phyloP scores from a whole-genome alignment of 495 filamentous ascomycete species.

The Penicillium nucicola region DNA sequence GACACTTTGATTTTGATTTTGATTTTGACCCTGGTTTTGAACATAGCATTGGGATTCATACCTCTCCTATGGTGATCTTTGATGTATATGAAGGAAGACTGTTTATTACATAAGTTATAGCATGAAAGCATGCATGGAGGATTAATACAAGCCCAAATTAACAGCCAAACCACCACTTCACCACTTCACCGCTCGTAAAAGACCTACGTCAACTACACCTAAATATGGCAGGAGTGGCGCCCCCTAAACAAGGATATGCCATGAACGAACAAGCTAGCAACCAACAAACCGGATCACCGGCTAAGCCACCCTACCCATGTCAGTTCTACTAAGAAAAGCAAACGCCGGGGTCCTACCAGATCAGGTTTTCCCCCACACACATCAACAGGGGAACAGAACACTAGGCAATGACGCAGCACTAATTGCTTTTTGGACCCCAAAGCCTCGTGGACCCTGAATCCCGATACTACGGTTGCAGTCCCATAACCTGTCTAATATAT shows the following conservation, averaged over 20 bases:
- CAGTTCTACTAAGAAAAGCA: background rate
- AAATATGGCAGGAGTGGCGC: no score
- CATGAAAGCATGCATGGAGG: background rate
- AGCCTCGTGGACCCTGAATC: slow-evolving; percentile 2
- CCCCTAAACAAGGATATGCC: no score
- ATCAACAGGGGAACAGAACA: background rate
- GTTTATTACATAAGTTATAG: background rate
- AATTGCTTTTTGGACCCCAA: slow-evolving; percentile 2
- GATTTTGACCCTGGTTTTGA: background rate
- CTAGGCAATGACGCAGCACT: background rate
- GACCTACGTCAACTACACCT: no score
- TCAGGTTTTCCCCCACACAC: no score
- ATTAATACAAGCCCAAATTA: background rate
- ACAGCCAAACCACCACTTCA: background rate
- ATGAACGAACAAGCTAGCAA: no score
- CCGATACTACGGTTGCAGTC: slow-evolving; percentile 1
- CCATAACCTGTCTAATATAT: background rate
- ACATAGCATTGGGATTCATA: background rate
- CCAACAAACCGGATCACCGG: no score
- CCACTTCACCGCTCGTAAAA: no score
- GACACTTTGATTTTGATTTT: background rate
- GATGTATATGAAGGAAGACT: slow-evolving; percentile 1
- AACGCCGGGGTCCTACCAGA: background rate
- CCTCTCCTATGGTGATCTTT: background rate
- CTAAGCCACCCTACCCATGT: no score